Conservation (phyloP, 257 asterid species). For the Fraxinus excelsior region DNA sequence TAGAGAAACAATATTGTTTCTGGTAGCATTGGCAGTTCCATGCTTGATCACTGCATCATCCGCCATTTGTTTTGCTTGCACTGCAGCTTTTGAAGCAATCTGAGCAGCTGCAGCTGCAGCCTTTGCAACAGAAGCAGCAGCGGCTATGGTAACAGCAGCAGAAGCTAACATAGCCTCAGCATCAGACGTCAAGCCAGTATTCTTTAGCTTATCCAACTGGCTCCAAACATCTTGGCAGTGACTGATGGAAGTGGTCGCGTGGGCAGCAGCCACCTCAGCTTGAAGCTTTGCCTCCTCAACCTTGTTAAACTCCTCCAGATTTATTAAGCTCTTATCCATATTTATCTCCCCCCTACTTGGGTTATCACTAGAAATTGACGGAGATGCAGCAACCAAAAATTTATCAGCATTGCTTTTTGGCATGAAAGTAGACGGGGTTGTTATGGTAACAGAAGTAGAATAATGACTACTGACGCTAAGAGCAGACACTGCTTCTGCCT, state of each 20-base stretch:
- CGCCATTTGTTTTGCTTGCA: slow-evolving; percentile 85
- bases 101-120: slow-evolving; percentile 98
- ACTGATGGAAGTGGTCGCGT: slow-evolving; percentile 75
- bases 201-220: slow-evolving; percentile 61
- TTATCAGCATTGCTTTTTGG: slow-evolving; percentile 48
- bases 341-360: slow-evolving; percentile 39
- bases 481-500: slow-evolving; percentile 37
- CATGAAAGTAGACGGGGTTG: slow-evolving; percentile 51
- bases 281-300: slow-evolving; percentile 83
- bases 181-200: slow-evolving; percentile 59
- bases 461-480: slow-evolving; percentile 47
- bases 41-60: slow-evolving; percentile 57
- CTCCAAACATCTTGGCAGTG: slow-evolving; percentile 86
- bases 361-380: slow-evolving; percentile 47
- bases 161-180: slow-evolving; percentile 76
- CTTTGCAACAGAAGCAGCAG: slow-evolving; percentile 95
- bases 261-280: slow-evolving; percentile 80
- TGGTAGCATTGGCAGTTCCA: slow-evolving; percentile 38
- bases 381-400: slow-evolving; percentile 35
- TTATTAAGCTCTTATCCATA: slow-evolving; percentile 47
- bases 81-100: slow-evolving; percentile 83
- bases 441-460: slow-evolving; percentile 65
- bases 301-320: slow-evolving; percentile 49
- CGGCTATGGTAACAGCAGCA: slow-evolving; percentile 89
- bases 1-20: slow-evolving; percentile 24